Conservation (phyloP, 169 alveolate species). For the Cytauxzoon felis region DNA sequence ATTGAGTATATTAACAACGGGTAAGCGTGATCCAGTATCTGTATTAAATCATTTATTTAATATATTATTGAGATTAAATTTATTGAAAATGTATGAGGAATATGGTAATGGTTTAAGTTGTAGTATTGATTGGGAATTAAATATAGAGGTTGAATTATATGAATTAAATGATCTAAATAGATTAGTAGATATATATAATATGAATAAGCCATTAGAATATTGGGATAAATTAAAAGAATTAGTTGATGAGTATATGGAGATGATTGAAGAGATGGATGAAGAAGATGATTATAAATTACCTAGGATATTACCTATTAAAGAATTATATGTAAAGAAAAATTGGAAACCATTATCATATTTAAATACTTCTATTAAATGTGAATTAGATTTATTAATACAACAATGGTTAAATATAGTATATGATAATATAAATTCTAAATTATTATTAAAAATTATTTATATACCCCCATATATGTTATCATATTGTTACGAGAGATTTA, state of each 20-base stretch:
- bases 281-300: too few species aligned
- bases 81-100: background rate
- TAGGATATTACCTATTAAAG: slow-evolving; percentile 11
- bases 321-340: slow-evolving; percentile 31
- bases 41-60: slow-evolving; percentile 13
- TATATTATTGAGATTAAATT: slow-evolving; percentile 8
- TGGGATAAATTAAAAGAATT: slow-evolving; percentile 37
- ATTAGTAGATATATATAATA: slow-evolving; percentile 12
- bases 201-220: background rate
- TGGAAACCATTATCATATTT: slow-evolving; percentile 32
- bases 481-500: background rate
- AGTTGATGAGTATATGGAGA: slow-evolving; percentile 17
- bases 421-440: slow-evolving; percentile 18
- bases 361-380: background rate
- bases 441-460: slow-evolving; percentile 7
- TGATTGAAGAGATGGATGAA: background rate
- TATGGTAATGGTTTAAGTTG: background rate
- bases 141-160: slow-evolving; percentile 2
- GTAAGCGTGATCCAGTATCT: slow-evolving; percentile 19
- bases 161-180: background rate
- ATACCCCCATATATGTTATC: slow-evolving; percentile 25
- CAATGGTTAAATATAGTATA: slow-evolving; percentile 24
- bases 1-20: background rate
- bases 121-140: slow-evolving; percentile 32
- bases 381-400: slow-evolving; percentile 17